Evolutionary conservation across 139 green algal genomes (phyloP).

Genomic region (Desmodesmus armatus): DNA sequence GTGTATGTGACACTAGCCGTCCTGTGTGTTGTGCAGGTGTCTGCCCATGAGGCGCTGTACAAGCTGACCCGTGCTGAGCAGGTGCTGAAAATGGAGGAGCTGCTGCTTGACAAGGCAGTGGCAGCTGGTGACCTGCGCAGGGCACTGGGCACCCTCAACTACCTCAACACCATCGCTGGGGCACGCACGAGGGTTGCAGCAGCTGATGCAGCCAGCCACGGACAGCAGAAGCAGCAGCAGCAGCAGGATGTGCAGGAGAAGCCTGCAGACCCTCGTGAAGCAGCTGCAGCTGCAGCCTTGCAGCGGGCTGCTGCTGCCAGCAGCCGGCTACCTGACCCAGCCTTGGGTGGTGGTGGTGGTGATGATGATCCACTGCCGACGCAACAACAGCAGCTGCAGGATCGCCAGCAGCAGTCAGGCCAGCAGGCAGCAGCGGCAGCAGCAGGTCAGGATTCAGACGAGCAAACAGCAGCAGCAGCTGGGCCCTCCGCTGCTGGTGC

Average conservation of each 20-base stretch:
- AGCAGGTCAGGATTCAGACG: not conserved
- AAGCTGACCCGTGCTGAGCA: slow-evolving; percentile 56
- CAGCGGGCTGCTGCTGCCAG: not conserved
- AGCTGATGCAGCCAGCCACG: not conserved
- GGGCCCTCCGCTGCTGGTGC: not conserved
- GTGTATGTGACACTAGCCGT: no score
- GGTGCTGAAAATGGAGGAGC: slow-evolving; percentile 57
- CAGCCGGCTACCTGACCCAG: no score
- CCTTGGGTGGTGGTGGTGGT: not conserved
- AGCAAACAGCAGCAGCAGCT: slow-evolving; percentile 25
- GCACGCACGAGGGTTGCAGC: slow-evolving; percentile 14
- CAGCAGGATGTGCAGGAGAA: not conserved
- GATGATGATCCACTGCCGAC: not conserved
- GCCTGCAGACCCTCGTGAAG: not conserved
- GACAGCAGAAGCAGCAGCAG: not conserved
- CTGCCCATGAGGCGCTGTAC: slow-evolving; percentile 68
- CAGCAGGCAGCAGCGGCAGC: not conserved
- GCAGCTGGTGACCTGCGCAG: slow-evolving; percentile 70
- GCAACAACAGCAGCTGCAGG: not conserved
- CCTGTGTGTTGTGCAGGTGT: slow-evolving; percentile 50
- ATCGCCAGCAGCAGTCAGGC: not conserved
- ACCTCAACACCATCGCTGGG: slow-evolving; percentile 70
- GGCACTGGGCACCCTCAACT: slow-evolving; percentile 78
- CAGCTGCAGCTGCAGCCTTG: slow-evolving; percentile 21
- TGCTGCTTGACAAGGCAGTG: slow-evolving; percentile 68